Evolutionary conservation across 1,284 basidiomycete species (phyloP).

Genomic region (Melanopsichium pennsylvanicum): DNA sequence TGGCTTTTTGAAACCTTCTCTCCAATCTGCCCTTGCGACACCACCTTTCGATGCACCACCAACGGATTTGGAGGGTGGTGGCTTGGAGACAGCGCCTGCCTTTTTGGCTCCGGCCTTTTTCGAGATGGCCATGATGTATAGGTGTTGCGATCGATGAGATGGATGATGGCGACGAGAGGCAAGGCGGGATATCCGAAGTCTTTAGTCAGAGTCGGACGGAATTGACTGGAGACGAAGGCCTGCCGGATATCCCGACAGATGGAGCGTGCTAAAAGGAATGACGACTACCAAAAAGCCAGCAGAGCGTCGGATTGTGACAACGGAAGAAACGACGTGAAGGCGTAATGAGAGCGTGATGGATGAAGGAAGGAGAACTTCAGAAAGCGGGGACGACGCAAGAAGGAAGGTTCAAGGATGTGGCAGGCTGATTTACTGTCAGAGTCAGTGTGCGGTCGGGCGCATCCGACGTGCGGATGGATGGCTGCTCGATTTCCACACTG

Average conservation of each 20-base stretch:
- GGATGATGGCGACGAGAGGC: background rate
- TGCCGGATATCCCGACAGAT: slow-evolving; percentile 17
- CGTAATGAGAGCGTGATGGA: background rate
- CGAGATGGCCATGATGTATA: slow-evolving; percentile 61
- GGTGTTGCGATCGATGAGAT: background rate
- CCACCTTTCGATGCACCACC: slow-evolving; percentile 51
- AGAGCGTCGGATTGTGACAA: too few species aligned
- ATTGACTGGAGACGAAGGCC: background rate
- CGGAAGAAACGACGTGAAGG: too few species aligned
- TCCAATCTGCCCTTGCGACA: slow-evolving; percentile 65
- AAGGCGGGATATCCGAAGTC: background rate
- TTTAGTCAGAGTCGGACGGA: background rate
- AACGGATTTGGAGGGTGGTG: slow-evolving; percentile 40
- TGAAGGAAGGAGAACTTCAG: background rate
- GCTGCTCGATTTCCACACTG: too few species aligned
- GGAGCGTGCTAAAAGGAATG: background rate
- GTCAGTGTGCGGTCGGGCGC: background rate
- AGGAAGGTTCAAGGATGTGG: too few species aligned
- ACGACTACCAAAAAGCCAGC: background rate
- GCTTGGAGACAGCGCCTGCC: slow-evolving; percentile 47
- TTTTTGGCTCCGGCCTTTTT: slow-evolving; percentile 62
- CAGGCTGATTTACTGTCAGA: too few species aligned
- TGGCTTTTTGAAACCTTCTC: slow-evolving; percentile 65
- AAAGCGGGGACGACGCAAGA: too few species aligned
- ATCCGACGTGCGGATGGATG: slow-evolving; percentile 1